phyloP scores from a whole-genome alignment of 192 early-diverging fungal species.

The Coemansia sp. region DNA sequence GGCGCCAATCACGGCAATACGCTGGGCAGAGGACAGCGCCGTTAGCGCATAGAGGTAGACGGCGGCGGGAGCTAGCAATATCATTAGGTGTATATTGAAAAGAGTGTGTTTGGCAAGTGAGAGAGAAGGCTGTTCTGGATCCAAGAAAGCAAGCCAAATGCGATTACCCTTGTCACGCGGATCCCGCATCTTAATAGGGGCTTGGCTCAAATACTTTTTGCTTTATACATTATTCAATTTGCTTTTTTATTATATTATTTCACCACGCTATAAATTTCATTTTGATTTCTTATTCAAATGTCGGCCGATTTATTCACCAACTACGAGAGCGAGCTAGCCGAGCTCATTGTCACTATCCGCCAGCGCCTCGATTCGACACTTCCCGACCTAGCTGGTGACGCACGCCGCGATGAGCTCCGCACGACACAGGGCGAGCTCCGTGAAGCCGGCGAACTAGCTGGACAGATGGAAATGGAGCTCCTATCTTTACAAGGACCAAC shows the following conservation, averaged over 20 bases:
- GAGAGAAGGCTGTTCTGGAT: neutral
- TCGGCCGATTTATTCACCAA: slow-evolving; percentile 77
- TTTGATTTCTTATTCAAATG: slow-evolving; percentile 19
- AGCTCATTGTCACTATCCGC: slow-evolving; percentile 59
- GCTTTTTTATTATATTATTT: neutral
- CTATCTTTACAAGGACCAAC: slow-evolving; percentile 65
- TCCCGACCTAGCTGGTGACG: slow-evolving; percentile 62
- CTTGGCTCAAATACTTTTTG: neutral
- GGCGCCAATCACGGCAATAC: slow-evolving; percentile 17
- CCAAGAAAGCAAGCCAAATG: neutral
- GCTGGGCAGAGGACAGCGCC: neutral
- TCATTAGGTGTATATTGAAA: neutral
- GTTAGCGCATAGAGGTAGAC: neutral
- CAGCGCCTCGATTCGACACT: slow-evolving; percentile 61
- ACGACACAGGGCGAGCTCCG: slow-evolving; percentile 80
- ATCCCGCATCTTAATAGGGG: neutral
- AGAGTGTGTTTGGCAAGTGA: neutral
- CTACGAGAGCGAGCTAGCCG: slow-evolving; percentile 82
- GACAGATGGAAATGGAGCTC: slow-evolving; percentile 94
- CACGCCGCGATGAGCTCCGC: slow-evolving; percentile 8
- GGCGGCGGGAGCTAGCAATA: neutral
- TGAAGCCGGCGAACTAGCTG: slow-evolving; percentile 88
- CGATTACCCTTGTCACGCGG: neutral
- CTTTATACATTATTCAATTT: neutral
- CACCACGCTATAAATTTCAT: neutral